phyloP scores from a whole-genome alignment of 2,329 filamentous ascomycete genomes.

The Colletotrichum cuscutae region DNA sequence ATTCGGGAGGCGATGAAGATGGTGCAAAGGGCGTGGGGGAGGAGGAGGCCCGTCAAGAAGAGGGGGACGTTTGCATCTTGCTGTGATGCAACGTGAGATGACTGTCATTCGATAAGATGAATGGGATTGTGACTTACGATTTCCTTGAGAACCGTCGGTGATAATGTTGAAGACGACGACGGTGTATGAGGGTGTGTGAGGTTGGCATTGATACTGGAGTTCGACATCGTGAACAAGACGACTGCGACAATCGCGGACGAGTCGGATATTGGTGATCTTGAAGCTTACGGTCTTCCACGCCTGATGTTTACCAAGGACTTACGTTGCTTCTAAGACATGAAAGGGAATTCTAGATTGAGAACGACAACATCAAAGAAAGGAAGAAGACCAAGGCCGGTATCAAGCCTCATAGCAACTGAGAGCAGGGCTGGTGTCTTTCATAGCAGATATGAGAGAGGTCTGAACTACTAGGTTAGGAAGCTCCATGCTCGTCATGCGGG shows the following conservation, averaged over 20 bases:
- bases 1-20: slow-evolving; percentile 42
- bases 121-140: neutral
- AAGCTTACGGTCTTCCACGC: neutral
- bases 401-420: too few species aligned
- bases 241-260: neutral
- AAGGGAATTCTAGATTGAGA: neutral
- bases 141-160: slow-evolving; percentile 6
- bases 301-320: neutral
- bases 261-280: neutral
- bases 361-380: neutral
- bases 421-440: neutral
- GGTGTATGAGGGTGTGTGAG: slow-evolving; percentile 1
- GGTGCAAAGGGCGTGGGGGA: slow-evolving; percentile 46
- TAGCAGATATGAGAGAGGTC: neutral
- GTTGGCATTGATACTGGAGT: neutral
- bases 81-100: neutral
- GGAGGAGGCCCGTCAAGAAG: slow-evolving; percentile 44
- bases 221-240: neutral
- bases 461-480: neutral
- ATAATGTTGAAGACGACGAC: neutral
- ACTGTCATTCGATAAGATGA: neutral
- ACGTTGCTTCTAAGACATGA: neutral
- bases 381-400: too few species aligned
- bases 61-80: slow-evolving; percentile 37
- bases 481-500: neutral